A percentile compares a stretch with the other conserved stretches of the same genome.
Evolutionary conservation across 805 yeast genomes (phyloP).

Genomic region (Groenewaldozyma salmanticensis): DNA sequence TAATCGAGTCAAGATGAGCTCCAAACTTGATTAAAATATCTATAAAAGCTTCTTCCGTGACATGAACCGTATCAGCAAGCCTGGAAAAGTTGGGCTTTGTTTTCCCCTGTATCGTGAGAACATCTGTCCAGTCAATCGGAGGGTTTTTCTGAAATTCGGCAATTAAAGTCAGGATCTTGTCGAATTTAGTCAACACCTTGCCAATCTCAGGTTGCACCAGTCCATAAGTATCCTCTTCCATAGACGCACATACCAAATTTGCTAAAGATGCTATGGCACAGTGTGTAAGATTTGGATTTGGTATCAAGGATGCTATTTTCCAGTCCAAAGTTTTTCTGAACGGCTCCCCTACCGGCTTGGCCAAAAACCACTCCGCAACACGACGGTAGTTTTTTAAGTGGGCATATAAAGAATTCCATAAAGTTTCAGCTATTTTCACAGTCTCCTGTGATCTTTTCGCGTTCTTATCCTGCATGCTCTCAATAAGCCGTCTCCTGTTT

Average conservation of each 20-base stretch:
- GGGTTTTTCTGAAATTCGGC: constrained; percentile 21
- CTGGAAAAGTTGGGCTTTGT: constrained; percentile 13
- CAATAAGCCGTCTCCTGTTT: constrained; percentile 11
- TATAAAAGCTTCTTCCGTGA: constrained; percentile 19
- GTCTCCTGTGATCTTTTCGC: constrained; percentile 18
- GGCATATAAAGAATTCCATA: neutral
- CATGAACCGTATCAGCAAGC: constrained; percentile 11
- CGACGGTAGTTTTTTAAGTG: constrained; percentile 5
- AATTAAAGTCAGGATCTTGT: constrained; percentile 18
- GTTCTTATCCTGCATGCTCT: constrained; percentile 18
- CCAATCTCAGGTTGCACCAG: constrained; percentile 34
- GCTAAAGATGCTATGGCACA: constrained; percentile 26
- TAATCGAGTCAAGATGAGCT: constrained; percentile 22
- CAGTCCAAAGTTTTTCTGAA: constrained; percentile 28
- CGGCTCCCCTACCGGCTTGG: constrained; percentile 22
- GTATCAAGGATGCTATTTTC: constrained; percentile 16
- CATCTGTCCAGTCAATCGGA: constrained; percentile 27
- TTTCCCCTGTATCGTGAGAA: constrained; percentile 11
- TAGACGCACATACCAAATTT: constrained; percentile 24
- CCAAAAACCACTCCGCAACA: constrained; percentile 13
- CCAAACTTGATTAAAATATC: constrained; percentile 21
- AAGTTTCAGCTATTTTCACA: constrained; percentile 8
- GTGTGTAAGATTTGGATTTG: constrained; percentile 20
- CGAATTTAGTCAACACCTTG: constrained; percentile 20
- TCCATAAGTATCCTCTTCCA: constrained; percentile 31